Conservation (phyloP, 108 stramenopile species). For the Skeletonema marinoi region DNA sequence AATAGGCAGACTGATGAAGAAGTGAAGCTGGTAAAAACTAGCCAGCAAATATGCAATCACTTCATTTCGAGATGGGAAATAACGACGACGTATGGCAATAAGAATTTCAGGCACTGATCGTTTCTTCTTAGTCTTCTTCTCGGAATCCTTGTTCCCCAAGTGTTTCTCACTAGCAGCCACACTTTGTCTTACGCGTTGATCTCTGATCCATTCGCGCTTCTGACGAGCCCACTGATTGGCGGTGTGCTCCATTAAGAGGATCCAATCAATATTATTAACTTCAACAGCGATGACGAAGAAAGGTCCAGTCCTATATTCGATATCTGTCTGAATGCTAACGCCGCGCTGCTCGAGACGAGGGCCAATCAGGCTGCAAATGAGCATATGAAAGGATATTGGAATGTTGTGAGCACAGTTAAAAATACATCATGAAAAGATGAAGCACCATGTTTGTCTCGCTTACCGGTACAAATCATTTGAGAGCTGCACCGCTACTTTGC, state of each 20-base stretch:
- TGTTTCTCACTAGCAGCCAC: conserved; percentile 14
- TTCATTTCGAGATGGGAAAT: conserved; percentile 61
- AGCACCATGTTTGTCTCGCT: conserved; percentile 3
- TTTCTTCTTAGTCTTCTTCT: conserved; percentile 20
- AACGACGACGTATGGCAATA: neutral
- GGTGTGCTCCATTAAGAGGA: conserved; percentile 55
- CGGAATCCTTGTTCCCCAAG: neutral
- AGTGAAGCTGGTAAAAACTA: conserved; percentile 59
- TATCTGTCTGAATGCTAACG: conserved; percentile 76
- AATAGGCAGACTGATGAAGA: conserved; percentile 64
- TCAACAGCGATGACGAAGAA: conserved; percentile 85
- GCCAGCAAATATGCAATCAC: conserved; percentile 54
- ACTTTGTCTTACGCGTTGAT: conserved; percentile 16
- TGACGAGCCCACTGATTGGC: conserved; percentile 38
- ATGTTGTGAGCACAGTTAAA: neutral
- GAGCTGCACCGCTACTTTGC: conserved; percentile 74
- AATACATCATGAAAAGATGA: neutral
- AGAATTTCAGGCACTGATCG: conserved; percentile 11
- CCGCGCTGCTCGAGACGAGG: conserved; percentile 69
- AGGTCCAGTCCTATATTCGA: conserved; percentile 80
- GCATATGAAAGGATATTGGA: neutral
- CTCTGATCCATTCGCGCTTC: conserved; percentile 28
- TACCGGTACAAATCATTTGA: conserved; percentile 81
- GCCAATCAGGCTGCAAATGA: conserved; percentile 52
- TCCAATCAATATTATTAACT: conserved; percentile 69